Percentiles rank a stretch among this genome's conserved stretches.
These are phyloP conservation scores for Flagelloscypha sp. DNA, from an alignment of 768 basidiomycete genomes.

Conservation along the genomic window DNA sequence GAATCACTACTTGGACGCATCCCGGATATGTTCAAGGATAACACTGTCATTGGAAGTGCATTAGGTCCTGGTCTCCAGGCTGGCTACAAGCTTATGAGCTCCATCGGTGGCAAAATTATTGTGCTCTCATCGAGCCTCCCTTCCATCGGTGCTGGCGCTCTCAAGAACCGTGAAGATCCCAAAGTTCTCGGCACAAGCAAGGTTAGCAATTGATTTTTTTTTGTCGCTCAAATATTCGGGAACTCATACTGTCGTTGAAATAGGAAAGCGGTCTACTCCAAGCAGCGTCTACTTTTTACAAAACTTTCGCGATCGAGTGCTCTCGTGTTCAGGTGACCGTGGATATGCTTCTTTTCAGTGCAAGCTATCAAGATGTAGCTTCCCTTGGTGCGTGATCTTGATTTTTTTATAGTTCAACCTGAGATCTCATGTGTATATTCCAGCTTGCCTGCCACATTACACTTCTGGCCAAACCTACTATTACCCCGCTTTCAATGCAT, in stretches of 20 bases:
- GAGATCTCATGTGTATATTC: constrained; percentile 3
- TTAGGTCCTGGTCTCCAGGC: constrained; percentile 92
- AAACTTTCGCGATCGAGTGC: constrained; percentile 97
- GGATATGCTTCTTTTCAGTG: constrained; percentile 98
- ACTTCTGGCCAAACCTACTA: constrained; percentile 98
- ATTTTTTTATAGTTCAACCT: constrained; percentile 1
- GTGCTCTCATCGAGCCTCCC: constrained; percentile 83
- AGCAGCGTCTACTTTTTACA: constrained; percentile 93
- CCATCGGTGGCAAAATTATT: constrained; percentile 92
- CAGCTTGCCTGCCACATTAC: constrained; percentile 90
- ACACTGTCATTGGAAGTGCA: constrained; percentile 86
- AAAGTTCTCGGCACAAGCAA: constrained; percentile 94
- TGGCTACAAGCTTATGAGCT: constrained; percentile 91
- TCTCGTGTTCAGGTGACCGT: constrained; percentile 95
- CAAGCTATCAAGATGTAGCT: constrained; percentile 91
- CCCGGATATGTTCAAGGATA: constrained; percentile 98
- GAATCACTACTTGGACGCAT: constrained; percentile 77
- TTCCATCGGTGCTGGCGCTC: constrained; percentile 77
- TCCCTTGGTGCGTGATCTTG: constrained; percentile 56
- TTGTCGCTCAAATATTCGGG: too few relatives aligned
- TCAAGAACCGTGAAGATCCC: constrained; percentile 95
- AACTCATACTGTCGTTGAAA: neutral
- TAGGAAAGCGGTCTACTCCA: constrained; percentile 90
- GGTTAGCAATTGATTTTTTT: constrained; percentile 28
- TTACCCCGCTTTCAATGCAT: constrained; percentile 97